phyloP scores from a whole-genome alignment of 805 yeast genomes.

The Candida nemodendra region DNA sequence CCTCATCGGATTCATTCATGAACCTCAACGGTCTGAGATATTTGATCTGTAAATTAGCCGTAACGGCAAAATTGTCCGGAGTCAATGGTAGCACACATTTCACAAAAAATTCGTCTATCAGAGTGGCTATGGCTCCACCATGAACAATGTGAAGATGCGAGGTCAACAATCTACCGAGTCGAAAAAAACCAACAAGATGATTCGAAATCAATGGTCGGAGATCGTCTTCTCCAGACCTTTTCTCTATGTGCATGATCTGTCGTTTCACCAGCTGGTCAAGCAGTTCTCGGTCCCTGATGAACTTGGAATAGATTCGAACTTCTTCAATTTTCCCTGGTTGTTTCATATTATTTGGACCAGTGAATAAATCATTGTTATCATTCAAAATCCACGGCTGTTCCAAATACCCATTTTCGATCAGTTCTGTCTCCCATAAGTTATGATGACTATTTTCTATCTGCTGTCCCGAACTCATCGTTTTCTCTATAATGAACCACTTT shows the following conservation, averaged over 20 bases:
- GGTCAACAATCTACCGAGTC: slow-evolving; percentile 43
- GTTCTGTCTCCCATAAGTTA: neutral
- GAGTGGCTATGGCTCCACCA: slow-evolving; percentile 53
- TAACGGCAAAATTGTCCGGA: slow-evolving; percentile 47
- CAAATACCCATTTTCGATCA: slow-evolving; percentile 7
- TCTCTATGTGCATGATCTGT: neutral
- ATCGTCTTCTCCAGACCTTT: neutral
- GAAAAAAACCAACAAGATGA: slow-evolving; percentile 44
- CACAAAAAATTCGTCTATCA: slow-evolving; percentile 53
- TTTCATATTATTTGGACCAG: slow-evolving; percentile 27
- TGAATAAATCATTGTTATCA: slow-evolving; percentile 25
- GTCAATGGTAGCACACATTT: slow-evolving; percentile 48
- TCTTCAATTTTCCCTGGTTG: slow-evolving; percentile 20
- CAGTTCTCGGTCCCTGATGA: slow-evolving; percentile 7
- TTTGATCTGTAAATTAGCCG: slow-evolving; percentile 44
- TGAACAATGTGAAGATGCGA: slow-evolving; percentile 52
- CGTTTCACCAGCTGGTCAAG: slow-evolving; percentile 6
- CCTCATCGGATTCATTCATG: slow-evolving; percentile 2
- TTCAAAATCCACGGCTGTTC: slow-evolving; percentile 23
- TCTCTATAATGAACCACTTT: no score
- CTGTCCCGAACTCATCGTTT: no score
- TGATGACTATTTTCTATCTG: no score
- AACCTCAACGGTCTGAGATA: slow-evolving; percentile 34
- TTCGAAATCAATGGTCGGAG: slow-evolving; percentile 27
- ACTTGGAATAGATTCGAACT: slow-evolving; percentile 21